phyloP scores from a whole-genome alignment of 2,329 filamentous ascomycete species.

The Penicillium sp. region DNA sequence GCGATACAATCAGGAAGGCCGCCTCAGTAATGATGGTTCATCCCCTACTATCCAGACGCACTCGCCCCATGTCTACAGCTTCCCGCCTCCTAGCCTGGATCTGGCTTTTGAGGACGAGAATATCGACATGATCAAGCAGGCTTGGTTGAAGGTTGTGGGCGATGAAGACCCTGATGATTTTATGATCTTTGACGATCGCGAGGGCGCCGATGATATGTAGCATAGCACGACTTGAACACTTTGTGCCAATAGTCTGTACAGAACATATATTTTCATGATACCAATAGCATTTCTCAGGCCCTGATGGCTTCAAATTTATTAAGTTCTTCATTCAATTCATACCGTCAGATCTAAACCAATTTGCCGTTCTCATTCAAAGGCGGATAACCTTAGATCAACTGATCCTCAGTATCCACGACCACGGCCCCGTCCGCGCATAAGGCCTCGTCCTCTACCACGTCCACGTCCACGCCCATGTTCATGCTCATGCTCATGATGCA shows the following conservation, averaged over 20 bases:
- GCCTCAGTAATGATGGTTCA: constrained; percentile 14
- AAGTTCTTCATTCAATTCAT: not conserved
- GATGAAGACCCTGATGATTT: constrained; percentile 60
- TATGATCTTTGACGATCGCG: constrained; percentile 76
- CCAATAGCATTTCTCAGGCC: not conserved
- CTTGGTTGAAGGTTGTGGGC: constrained; percentile 68
- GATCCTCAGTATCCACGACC: not conserved
- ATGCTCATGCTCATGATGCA: not conserved
- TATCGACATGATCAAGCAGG: constrained; percentile 65
- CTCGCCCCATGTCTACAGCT: constrained; percentile 52
- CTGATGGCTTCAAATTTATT: not conserved
- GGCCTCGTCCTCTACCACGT: not conserved
- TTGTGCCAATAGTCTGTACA: not conserved
- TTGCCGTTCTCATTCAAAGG: no score
- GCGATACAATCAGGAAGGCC: constrained; percentile 52
- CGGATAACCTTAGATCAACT: no score
- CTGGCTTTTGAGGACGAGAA: constrained; percentile 73
- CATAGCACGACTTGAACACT: constrained; percentile 5
- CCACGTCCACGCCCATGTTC: not conserved
- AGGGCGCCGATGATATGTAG: constrained; percentile 57
- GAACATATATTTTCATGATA: constrained; percentile 4
- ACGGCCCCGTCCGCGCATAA: not conserved
- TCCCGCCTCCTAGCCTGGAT: constrained; percentile 62
- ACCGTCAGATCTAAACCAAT: not conserved
- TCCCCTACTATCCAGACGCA: constrained; percentile 18